Evolutionary conservation across 2,329 filamentous ascomycete species (phyloP), one percentile per base, ranked within the genome.

Genomic region (Coniochaeta prunicola): DNA sequence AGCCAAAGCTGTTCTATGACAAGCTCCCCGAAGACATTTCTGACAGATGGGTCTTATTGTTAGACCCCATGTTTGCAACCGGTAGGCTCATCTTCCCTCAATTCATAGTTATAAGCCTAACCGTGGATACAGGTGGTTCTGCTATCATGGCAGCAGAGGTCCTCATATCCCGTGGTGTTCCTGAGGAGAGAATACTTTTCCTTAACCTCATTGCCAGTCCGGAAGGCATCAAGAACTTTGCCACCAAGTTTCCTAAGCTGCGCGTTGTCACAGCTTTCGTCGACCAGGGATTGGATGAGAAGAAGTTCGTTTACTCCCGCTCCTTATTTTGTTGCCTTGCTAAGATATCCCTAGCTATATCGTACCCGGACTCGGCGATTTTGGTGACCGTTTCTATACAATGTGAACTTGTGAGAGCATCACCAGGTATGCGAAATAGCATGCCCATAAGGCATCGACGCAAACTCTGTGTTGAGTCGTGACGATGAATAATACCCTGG

Each of bases 11-110:
- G 12, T 99, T 97, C 75, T 99, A 97, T 75, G 93, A 97, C 69
- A 99, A 99, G 78, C 82, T 99, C 38, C 94, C 94, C 7, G 88
- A 91, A 70, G 94, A 99, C 71, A 97, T 99, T 72, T 85, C 89
- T 26, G 84, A 93, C 58, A 81, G 94, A 72, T 99, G 94, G 92
- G 93, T 97, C 36, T 78, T 99, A 61, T 79, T 99, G 50, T 77
- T 99, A 53, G 94, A 99, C 71, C 94, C 94, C n/a, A 99, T 99
- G 94, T 92, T 99, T 76, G 94, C 94, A 59, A 99, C 94, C 66
- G 92, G 91, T 92, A 75, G 68, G 80, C 63, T 21, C 28, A 28
- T 17, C 28, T 48, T 17, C 19, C 17, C 30, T n/a, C 9, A 2
- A 36, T n/a, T n/a, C n/a, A 34, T 2, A 19, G 31, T 26, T 10